Conservation (phyloP, 495 filamentous ascomycete genomes). For the Xylaria cubensis region DNA sequence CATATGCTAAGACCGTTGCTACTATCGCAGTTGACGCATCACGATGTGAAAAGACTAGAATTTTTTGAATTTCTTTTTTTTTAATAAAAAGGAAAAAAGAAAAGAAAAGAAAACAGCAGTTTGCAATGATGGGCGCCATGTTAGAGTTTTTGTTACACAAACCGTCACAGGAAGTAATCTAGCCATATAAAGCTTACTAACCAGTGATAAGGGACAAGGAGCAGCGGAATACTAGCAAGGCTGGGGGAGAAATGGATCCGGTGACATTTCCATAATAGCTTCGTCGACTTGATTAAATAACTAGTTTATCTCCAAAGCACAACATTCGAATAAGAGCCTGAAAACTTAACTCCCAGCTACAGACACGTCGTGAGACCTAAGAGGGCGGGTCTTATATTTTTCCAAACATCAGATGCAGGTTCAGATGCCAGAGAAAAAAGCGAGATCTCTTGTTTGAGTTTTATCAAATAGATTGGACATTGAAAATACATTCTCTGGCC, state of each 20-base stretch:
- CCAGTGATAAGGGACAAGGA: not conserved
- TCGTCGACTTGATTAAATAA: not conserved
- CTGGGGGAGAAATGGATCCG: not conserved
- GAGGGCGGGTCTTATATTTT: not conserved
- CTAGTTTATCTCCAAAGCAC: not conserved
- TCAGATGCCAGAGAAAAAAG: not conserved
- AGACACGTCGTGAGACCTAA: not conserved
- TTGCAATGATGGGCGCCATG: no score
- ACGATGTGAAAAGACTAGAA: not conserved
- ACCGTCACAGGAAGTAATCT: not conserved
- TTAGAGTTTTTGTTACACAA: not conserved
- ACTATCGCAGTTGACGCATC: not conserved
- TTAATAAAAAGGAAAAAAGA: no score
- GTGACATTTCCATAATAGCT: not conserved
- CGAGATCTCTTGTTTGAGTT: not conserved
- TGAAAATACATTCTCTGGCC: not conserved
- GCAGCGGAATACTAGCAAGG: not conserved
- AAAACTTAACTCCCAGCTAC: not conserved
- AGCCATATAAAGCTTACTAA: not conserved
- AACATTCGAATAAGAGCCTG: not conserved
- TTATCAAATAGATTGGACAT: not conserved
- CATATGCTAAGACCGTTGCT: not conserved
- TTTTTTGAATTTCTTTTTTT: no score
- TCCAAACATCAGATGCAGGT: no score
- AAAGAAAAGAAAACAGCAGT: no score